Evolutionary conservation across 2,329 filamentous ascomycete genomes (phyloP).

Genomic region (Phialophora tarda): DNA sequence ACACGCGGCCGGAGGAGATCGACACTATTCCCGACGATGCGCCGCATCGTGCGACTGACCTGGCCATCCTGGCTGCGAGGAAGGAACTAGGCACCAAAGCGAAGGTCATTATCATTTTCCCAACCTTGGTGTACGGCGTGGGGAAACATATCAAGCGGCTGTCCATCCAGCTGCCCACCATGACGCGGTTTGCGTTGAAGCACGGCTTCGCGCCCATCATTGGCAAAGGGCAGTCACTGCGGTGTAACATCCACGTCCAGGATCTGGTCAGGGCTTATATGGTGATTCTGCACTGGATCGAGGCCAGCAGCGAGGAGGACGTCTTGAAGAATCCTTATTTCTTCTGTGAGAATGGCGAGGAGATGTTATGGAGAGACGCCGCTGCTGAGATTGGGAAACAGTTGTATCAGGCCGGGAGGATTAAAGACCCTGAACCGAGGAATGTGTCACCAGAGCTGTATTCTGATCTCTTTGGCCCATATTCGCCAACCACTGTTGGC

Average conservation of each 20-base stretch:
- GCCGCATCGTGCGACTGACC: conserved; percentile 54
- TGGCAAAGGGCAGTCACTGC: conserved; percentile 51
- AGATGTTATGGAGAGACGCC: conserved; percentile 53
- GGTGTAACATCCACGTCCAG: conserved; percentile 55
- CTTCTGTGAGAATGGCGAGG: conserved; percentile 52
- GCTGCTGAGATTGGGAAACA: conserved; percentile 48
- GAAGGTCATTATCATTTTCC: conserved; percentile 56
- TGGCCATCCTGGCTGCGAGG: conserved; percentile 49
- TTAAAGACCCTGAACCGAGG: conserved; percentile 46
- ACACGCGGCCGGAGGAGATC: conserved; percentile 48
- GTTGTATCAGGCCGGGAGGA: conserved; percentile 48
- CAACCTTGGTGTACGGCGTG: conserved; percentile 55
- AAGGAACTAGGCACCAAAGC: conserved; percentile 47
- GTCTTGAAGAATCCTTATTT: conserved; percentile 55
- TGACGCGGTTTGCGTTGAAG: conserved; percentile 56
- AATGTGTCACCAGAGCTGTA: conserved; percentile 48
- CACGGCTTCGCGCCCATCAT: conserved; percentile 55
- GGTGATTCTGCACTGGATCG: conserved; percentile 52
- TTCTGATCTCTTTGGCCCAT: conserved; percentile 49
- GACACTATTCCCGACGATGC: conserved; percentile 51
- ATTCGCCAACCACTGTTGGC: conserved; percentile 48
- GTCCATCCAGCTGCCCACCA: conserved; percentile 55
- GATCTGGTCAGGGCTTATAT: conserved; percentile 56
- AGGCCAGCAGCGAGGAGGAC: conserved; percentile 41
- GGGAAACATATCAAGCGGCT: conserved; percentile 48